Evolutionary conservation across 2,329 filamentous ascomycete genomes (phyloP), one percentile per base, ranked within the genome.

Genomic region (Salinomyces thailandicus): DNA sequence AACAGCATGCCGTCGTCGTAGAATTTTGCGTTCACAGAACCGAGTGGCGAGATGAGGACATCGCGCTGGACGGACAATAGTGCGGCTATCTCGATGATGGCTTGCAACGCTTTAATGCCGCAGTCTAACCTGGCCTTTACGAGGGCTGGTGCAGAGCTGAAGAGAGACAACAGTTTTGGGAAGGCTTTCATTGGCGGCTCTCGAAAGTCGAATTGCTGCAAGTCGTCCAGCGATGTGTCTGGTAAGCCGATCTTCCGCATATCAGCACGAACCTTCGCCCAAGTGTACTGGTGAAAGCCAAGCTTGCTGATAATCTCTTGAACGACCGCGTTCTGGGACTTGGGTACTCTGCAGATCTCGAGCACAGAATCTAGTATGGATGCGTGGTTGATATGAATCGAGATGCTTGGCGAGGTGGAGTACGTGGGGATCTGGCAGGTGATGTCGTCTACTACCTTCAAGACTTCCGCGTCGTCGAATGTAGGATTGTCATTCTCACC

Each of bases 371-470:
- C 80, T 8, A 98, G 64, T 3, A 98, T 68, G 55, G 86, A 80
- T 0, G 85, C 85, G 55, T 98, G 91, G 33, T 91, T 91, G 22
- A 98, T 61, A 46, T 94, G 79, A 49, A 95, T 93, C 53, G 83
- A 93, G 76, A 95, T 85, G 17, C 77, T 74, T 2, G 72, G 71
- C 0, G 75, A 70, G 7, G 75, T 71, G 6, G 46, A 41, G 9
- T 93, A 67, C 2, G 79, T 77, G 0, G 87, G 87, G 45, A 96
- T 87, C 4, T 80, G 73, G 33, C 78, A 71, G 12, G 93, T 73
- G 27, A 95, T 81, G 56, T 98, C 91, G 55, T 98, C 91, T 15
- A 96, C 66, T 2, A 96, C 87, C 51, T 95, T 96, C 48, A 98
- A 75, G 0, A 86, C 80, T 59, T 96, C 89, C 0, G 89, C 89